Evolutionary conservation across 1,284 basidiomycete species (phyloP), one percentile per base, ranked within the genome.

Genomic region (Pterulicium gracile): DNA sequence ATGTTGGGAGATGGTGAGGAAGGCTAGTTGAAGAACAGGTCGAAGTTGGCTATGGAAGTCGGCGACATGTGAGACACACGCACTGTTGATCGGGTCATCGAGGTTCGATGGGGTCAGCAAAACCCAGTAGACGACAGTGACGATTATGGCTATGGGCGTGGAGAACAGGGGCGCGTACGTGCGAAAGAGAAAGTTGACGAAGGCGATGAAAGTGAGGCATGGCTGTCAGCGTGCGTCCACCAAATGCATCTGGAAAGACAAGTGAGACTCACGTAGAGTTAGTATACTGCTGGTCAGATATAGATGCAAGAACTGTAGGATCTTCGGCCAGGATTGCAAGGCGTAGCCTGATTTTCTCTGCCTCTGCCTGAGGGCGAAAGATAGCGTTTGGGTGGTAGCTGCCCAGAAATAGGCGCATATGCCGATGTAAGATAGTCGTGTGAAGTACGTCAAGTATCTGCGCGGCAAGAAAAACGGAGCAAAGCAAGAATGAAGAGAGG

Each of bases 111-210:
- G 54, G 3, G 64, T 51, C 10, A 75, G 59, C 14, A 76, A 49
- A 0, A 63, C 24, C 75, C 73, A 76, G 49, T 61, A 76, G 12
- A 75, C 69, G 23, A 60, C 59, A 3, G 70, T 70, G 2, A 75
- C 70, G 42, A 78, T 52, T 46, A 77, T 57, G 5, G 75, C 73
- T 67, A 53, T 4, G 24, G 14, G 41, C 35, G 5, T 10, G 4
- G n/a, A 17, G 14, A 47, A 47, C n/a, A 19, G 42, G 34, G 50
- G 22, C 18, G 13, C 24, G 19, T 41, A 12, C 47, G 51, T 4
- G 48, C 45, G 15, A 52, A 49, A 7, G n/a, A 47, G n/a, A 34
- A 27, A 34, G n/a, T n/a, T n/a, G n/a, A n/a, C n/a, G n/a, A n/a
- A n/a, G n/a, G n/a, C n/a, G n/a, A n/a, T n/a, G n/a, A n/a, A n/a